Conservation (phyloP, 164 flowering plant genomes). For the Berberis vulgaris region DNA sequence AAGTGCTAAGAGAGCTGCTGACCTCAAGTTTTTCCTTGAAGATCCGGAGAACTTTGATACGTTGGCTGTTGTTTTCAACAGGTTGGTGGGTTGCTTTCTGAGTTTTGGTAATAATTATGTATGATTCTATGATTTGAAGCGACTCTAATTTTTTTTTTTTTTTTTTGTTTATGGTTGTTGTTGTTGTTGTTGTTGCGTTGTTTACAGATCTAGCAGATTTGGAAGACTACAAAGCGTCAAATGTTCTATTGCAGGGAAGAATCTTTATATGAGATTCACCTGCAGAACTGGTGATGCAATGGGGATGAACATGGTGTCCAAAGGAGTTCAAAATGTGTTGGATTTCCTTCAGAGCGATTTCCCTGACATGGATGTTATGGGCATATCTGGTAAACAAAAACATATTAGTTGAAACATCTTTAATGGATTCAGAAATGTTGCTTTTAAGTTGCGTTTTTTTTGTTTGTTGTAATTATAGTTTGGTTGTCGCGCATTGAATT, state of each 20-base stretch:
- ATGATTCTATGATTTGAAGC: neutral
- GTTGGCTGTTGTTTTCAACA: slow-evolving; percentile 4
- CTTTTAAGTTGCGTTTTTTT: too few relatives aligned
- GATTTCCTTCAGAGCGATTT: slow-evolving; percentile 66
- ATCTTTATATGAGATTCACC: slow-evolving; percentile 58
- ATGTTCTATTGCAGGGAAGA: slow-evolving; percentile 72
- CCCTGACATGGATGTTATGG: slow-evolving; percentile 80
- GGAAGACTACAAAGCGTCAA: slow-evolving; percentile 66
- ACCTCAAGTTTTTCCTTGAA: neutral
- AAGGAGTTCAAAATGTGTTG: slow-evolving; percentile 83
- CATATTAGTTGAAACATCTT: neutral
- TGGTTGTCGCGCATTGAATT: neutral
- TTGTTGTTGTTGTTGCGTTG: neutral
- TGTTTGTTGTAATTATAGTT: neutral
- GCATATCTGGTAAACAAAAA: slow-evolving; percentile 53
- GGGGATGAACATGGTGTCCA: slow-evolving; percentile 98
- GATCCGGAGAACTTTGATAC: neutral
- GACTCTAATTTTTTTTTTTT: neutral
- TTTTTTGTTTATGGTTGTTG: neutral
- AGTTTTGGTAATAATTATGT: neutral
- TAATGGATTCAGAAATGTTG: too few relatives aligned
- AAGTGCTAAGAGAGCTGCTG: neutral
- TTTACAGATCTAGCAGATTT: slow-evolving; percentile 74
- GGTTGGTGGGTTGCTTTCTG: neutral
- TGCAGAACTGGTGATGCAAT: slow-evolving; percentile 93